Evolutionary conservation across 768 basidiomycete species (phyloP).

Genomic region (Lyophyllum shimeji): DNA sequence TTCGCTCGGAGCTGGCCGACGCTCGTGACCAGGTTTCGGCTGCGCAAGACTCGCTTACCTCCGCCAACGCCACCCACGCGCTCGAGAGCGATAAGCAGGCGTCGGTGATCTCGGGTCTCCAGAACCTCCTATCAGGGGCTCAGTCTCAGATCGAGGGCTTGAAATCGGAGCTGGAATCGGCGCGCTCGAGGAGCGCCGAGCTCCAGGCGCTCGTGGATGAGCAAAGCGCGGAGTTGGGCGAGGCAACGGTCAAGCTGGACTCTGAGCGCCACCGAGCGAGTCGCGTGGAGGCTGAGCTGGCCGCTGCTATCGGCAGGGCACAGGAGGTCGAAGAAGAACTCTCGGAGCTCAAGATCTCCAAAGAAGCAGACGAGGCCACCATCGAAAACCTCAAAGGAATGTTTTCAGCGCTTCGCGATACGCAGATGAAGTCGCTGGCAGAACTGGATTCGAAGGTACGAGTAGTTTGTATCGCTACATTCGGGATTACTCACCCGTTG

Average conservation of each 20-base stretch:
- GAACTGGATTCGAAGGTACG: constrained; percentile 38
- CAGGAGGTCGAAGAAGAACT: constrained; percentile 33
- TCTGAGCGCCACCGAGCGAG: constrained; percentile 16
- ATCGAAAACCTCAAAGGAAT: constrained; percentile 32
- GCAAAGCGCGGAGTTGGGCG: constrained; percentile 14
- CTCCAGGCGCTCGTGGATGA: constrained; percentile 13
- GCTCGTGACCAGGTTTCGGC: constrained; percentile 5
- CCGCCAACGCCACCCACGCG: constrained; percentile 5
- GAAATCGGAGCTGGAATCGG: not conserved
- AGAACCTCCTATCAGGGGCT: not conserved
- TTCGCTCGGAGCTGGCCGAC: constrained; percentile 10
- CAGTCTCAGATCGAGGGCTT: constrained; percentile 2
- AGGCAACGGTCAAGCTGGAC: constrained; percentile 13
- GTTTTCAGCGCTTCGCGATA: constrained; percentile 30
- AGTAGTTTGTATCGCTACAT: not conserved
- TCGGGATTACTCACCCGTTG: not conserved
- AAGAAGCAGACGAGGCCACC: constrained; percentile 32
- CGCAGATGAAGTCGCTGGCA: constrained; percentile 31
- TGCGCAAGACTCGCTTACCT: constrained; percentile 14
- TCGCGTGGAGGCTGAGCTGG: constrained; percentile 21
- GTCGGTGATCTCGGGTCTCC: constrained; percentile 11
- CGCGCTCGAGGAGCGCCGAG: constrained; percentile 3
- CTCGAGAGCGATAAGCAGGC: constrained; percentile 13
- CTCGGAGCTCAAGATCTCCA: constrained; percentile 27
- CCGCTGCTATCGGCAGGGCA: constrained; percentile 13